Evolutionary conservation across 2,329 filamentous ascomycete genomes (phyloP), one percentile per base, ranked within the genome.

Genomic region (Zasmidium citrigriseum): DNA sequence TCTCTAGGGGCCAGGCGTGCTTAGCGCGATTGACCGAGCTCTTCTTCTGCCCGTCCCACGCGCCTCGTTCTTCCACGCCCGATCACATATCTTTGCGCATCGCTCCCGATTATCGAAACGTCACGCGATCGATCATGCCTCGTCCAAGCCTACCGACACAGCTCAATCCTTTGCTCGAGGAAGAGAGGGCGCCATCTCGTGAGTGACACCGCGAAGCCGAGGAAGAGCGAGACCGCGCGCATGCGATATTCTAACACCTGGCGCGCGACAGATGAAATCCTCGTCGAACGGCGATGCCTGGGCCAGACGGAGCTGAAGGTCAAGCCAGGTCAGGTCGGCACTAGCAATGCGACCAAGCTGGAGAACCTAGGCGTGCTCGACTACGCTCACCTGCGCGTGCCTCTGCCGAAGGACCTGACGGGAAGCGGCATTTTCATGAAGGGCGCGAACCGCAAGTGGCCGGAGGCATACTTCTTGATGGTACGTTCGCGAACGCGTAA

Each of bases 401-500:
- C 95, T 14, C 80, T 99, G 48, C 95, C 95, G 51, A 95, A 93
- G 76, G 92, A 95, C 64, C 88, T 98, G 67, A 86, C 87, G 61
- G 83, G 83, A 24, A 96, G 93, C 4, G 95, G 95, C 71, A 96
- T 99, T 70, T 98, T 98, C 80, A 89, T 90, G 70, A 88, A 87
- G 59, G 87, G 87, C 72, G 75, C 77, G 10, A 78, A 82, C 55
- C 75, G 80, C 61, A 76, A 80, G 63, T 83, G 80, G 60, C 93
- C 95, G 4, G 91, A 91, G 73, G 95, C 91, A 67, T 99, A 99
- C 78, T 99, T 98, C 75, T 80, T 99, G 68, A 99, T 99, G 86
- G 85, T 62, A 62, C 46, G 60, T 63, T 41, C 38, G 51, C 51
- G 49, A 27, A 21, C 22, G 46, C 45, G 44, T 27, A 18, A 16